Evolutionary conservation across 2,329 filamentous ascomycete species (phyloP).

Genomic region (Curvularia spicifera): DNA sequence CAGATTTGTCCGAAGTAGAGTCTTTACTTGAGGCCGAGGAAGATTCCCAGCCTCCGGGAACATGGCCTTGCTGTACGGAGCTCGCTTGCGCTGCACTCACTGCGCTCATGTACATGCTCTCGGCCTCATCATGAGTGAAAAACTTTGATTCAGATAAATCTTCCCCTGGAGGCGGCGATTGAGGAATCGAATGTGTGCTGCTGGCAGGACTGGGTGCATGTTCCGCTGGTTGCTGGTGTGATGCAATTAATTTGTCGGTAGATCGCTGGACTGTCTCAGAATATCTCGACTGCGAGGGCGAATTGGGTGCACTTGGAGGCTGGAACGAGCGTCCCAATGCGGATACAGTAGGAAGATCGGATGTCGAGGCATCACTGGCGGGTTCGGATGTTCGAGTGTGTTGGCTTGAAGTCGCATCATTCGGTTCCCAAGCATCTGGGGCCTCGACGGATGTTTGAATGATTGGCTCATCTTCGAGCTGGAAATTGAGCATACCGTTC

Average conservation of each 20-base stretch:
- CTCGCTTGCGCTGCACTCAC: slow-evolving; percentile 53
- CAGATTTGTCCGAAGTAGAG: slow-evolving; percentile 36
- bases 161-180: slow-evolving; percentile 19
- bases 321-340: slow-evolving; percentile 30
- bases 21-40: slow-evolving; percentile 43
- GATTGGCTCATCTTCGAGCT: slow-evolving; percentile 25
- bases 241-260: slow-evolving; percentile 25
- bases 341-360: slow-evolving; percentile 34
- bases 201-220: slow-evolving; percentile 10
- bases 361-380: slow-evolving; percentile 27
- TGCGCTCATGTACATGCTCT: slow-evolving; percentile 86
- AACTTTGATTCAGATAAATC: slow-evolving; percentile 63
- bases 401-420: slow-evolving; percentile 22
- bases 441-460: slow-evolving; percentile 11
- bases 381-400: slow-evolving; percentile 20
- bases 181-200: slow-evolving; percentile 9
- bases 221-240: slow-evolving; percentile 21
- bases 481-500: slow-evolving; percentile 39
- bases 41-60: slow-evolving; percentile 55
- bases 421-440: slow-evolving; percentile 9
- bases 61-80: slow-evolving; percentile 27
- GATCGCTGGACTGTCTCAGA: slow-evolving; percentile 12
- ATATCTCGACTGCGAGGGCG: slow-evolving; percentile 19
- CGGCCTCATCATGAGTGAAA: slow-evolving; percentile 79
- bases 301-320: slow-evolving; percentile 13